A percentile compares a stretch with the other conserved stretches of the same genome.
phyloP scores from a whole-genome alignment of 257 asterid species.

The Ligustrum vulgare region DNA sequence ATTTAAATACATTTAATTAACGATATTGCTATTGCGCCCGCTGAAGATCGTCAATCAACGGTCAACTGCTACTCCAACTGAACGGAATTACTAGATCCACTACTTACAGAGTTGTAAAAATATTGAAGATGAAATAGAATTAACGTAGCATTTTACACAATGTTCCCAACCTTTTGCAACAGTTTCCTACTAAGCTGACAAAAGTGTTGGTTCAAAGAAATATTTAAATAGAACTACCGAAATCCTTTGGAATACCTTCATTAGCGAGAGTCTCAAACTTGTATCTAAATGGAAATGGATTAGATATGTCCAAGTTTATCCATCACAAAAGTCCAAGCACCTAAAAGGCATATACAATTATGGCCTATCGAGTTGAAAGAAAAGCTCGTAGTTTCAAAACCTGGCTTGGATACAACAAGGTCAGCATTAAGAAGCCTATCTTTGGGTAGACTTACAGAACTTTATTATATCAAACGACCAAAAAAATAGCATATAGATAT shows the following conservation, averaged over 20 bases:
- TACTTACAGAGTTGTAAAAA: no score
- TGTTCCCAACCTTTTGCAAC: not conserved
- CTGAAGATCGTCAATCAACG: no score
- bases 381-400: not conserved
- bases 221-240: not conserved
- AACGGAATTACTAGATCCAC: no score
- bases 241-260: not conserved
- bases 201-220: not conserved
- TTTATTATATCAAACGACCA: not conserved
- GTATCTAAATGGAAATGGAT: not conserved
- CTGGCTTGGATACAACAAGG: slow-evolving; percentile 6
- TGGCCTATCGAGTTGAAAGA: not conserved
- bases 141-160: not conserved
- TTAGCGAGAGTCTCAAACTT: not conserved
- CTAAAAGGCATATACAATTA: not conserved
- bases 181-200: not conserved
- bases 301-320: not conserved
- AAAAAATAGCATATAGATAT: not conserved
- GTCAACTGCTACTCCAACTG: no score
- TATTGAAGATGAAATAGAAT: not conserved
- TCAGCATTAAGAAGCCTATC: slow-evolving; percentile 5
- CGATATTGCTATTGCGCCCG: no score
- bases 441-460: not conserved
- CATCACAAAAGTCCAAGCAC: not conserved
- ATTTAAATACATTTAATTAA: no score